phyloP scores from a whole-genome alignment of 1,284 basidiomycete genomes.

The Fomitopsis pinicola region DNA sequence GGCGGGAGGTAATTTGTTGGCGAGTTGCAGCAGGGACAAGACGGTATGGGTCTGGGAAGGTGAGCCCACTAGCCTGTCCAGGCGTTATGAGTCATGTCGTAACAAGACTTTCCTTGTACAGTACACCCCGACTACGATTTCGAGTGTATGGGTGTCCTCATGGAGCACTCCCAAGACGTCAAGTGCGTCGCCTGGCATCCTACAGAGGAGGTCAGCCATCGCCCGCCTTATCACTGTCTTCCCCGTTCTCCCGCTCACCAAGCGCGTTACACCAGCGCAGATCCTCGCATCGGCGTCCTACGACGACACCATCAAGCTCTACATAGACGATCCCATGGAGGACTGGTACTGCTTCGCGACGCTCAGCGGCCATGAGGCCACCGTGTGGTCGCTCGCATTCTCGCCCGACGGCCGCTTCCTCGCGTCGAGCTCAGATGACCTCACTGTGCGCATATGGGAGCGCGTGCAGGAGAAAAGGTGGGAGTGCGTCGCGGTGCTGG shows the following conservation, averaged over 20 bases:
- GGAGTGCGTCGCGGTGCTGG: slow-evolving; percentile 51
- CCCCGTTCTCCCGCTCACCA: slow-evolving; percentile 11
- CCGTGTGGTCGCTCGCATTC: slow-evolving; percentile 90
- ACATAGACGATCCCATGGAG: slow-evolving; percentile 90
- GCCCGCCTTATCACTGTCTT: slow-evolving; percentile 2
- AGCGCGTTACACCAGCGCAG: slow-evolving; percentile 38
- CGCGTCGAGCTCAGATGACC: slow-evolving; percentile 81
- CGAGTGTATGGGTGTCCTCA: slow-evolving; percentile 92
- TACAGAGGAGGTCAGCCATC: slow-evolving; percentile 73
- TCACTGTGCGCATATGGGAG: slow-evolving; percentile 69
- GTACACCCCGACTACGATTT: slow-evolving; percentile 92
- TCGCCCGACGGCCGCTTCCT: slow-evolving; percentile 80
- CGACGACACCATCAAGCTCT: slow-evolving; percentile 94
- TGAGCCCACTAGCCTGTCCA: slow-evolving; percentile 28
- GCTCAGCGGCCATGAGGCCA: slow-evolving; percentile 77
- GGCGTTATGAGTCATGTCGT: background rate
- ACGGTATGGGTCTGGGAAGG: slow-evolving; percentile 99
- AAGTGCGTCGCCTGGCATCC: slow-evolving; percentile 97
- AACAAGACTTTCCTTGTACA: slow-evolving; percentile 24
- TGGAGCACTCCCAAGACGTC: slow-evolving; percentile 98
- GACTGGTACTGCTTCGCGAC: slow-evolving; percentile 93
- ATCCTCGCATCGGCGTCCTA: slow-evolving; percentile 96
- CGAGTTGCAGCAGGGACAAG: slow-evolving; percentile 94
- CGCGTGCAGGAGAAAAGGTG: slow-evolving; percentile 52
- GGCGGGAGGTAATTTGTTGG: slow-evolving; percentile 74